Conservation (phyloP, 352 stramenopile species). For the Pythium biforme region DNA sequence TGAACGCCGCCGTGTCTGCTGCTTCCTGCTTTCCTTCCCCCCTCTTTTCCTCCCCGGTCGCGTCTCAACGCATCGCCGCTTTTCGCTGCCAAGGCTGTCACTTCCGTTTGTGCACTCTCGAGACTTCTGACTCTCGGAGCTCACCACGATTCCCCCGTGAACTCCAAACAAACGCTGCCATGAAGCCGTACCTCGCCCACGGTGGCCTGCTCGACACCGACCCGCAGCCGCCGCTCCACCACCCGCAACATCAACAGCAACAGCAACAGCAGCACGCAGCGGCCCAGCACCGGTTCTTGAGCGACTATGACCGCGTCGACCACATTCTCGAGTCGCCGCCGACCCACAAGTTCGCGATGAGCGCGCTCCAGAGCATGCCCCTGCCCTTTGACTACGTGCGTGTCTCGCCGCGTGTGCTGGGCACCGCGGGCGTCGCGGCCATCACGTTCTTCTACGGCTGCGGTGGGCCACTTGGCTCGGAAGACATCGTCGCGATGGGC, state of each 20-base stretch:
- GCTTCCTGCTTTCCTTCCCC: background rate
- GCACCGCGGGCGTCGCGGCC: conserved; percentile 37
- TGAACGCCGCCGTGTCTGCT: no score
- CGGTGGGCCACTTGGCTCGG: conserved; percentile 49
- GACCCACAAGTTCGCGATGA: conserved; percentile 2
- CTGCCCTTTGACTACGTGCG: conserved; percentile 13
- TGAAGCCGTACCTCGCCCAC: conserved; percentile 10
- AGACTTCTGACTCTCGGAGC: background rate
- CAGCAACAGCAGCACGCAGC: background rate
- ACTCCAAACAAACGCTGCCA: background rate
- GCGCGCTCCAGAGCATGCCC: background rate
- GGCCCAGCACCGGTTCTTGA: conserved; percentile 16
- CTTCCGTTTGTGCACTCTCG: background rate
- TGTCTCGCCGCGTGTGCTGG: conserved; percentile 35
- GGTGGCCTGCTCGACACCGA: background rate
- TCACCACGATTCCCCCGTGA: background rate
- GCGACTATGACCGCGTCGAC: conserved; percentile 19
- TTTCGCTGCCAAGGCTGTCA: background rate
- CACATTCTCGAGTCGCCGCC: conserved; percentile 25
- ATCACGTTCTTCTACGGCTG: conserved; percentile 57
- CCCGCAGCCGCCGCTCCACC: background rate
- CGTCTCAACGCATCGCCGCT: background rate
- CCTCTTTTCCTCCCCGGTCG: background rate
- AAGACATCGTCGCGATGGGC: conserved; percentile 48
- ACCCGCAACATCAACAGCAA: no score